phyloP scores from a whole-genome alignment of 371 early-diverging fungal genomes.

The Rhizopus stolonifer region DNA sequence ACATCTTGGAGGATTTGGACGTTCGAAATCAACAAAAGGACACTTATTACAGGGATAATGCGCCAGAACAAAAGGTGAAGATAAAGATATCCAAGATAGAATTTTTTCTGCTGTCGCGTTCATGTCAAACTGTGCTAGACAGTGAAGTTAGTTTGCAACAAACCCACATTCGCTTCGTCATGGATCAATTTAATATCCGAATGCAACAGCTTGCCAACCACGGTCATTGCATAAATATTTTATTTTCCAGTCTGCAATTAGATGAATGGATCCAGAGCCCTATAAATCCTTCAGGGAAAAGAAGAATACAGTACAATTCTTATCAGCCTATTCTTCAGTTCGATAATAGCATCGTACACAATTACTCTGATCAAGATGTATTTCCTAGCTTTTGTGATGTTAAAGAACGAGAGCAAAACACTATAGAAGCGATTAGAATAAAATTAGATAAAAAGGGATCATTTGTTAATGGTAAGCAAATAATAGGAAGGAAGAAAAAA shows the following conservation, averaged over 20 bases:
- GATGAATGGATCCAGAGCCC: constrained; percentile 36
- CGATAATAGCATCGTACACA: constrained; percentile 23
- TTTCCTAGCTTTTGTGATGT: constrained; percentile 20
- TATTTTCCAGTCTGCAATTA: constrained; percentile 21
- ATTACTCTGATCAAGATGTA: constrained; percentile 22
- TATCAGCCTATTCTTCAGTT: constrained; percentile 42
- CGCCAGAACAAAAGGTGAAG: constrained; percentile 40
- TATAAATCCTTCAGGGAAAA: neutral
- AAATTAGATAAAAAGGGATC: neutral
- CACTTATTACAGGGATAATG: neutral
- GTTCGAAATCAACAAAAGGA: neutral
- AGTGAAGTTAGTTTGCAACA: constrained; percentile 20
- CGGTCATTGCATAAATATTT: constrained; percentile 21
- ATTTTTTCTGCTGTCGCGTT: constrained; percentile 34
- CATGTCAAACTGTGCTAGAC: constrained; percentile 3
- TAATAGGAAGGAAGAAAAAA: neutral
- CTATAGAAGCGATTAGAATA: neutral
- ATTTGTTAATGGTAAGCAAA: neutral
- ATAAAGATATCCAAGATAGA: constrained; percentile 42
- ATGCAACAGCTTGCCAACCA: constrained; percentile 31
- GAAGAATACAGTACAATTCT: constrained; percentile 18
- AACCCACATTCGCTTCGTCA: constrained; percentile 47
- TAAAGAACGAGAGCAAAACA: neutral
- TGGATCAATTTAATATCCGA: constrained; percentile 37
- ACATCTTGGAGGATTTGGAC: constrained; percentile 19